phyloP scores from a whole-genome alignment of 805 yeast species.

The Lachancea sp. region DNA sequence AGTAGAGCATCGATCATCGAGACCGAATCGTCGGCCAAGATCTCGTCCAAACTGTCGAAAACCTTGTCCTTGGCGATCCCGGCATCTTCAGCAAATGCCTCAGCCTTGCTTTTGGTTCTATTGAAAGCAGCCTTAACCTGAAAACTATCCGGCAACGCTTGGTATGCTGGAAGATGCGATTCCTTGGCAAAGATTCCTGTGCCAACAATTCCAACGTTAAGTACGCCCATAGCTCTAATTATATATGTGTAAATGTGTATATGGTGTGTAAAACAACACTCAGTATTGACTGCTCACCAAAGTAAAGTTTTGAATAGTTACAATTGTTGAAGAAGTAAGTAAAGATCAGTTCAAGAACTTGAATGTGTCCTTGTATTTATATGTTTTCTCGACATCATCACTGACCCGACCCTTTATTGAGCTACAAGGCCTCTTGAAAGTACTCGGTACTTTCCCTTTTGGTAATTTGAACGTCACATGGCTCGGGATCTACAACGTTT shows the following conservation, averaged over 20 bases:
- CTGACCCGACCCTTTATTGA: not conserved
- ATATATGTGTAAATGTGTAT: not conserved
- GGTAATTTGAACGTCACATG: not conserved
- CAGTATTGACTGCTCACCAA: too few species aligned
- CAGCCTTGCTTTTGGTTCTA: conserved; percentile 81
- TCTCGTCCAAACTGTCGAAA: conserved; percentile 55
- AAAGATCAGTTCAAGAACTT: too few species aligned
- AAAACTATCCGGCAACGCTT: conserved; percentile 44
- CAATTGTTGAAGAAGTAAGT: too few species aligned
- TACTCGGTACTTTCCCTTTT: conserved; percentile 2
- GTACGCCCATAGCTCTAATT: conserved; percentile 4
- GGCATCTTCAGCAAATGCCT: conserved; percentile 62
- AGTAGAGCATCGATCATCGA: conserved; percentile 79
- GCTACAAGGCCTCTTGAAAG: not conserved
- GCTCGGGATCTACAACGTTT: too few species aligned
- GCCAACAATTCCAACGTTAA: conserved; percentile 65
- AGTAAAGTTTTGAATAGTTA: too few species aligned
- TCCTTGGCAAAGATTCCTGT: conserved; percentile 87
- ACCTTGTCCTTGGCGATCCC: conserved; percentile 45
- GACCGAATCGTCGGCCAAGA: conserved; percentile 57
- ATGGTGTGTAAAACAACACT: too few species aligned
- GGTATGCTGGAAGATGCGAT: conserved; percentile 69
- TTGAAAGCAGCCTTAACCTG: conserved; percentile 68
- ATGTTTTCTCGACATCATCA: not conserved
- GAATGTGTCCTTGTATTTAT: not conserved